Evolutionary conservation across 352 stramenopile species (phyloP), one percentile per base, ranked within the genome.

Genomic region (Phytophthora idaei): DNA sequence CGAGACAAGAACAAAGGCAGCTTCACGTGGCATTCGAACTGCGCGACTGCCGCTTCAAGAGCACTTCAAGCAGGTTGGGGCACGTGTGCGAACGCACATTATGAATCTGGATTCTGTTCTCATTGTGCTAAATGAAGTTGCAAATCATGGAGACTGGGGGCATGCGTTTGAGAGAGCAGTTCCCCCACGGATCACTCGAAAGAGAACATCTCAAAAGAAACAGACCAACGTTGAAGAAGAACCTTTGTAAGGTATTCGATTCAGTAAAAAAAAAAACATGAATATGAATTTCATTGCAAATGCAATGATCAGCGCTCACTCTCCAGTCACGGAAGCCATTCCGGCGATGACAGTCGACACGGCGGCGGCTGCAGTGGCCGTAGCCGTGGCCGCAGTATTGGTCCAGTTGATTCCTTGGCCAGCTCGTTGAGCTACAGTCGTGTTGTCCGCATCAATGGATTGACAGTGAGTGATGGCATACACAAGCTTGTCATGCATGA

Each of bases 391-490:
- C 2, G 71, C 55, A 31, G 79, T 27, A 32, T 79, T 87, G 8
- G 83, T 94, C 89, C 87, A 96, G 52, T 95, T 96, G 45, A 96
- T 81, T 4, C 87, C 87, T 63, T 96, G 89, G 10, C 87, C 89
- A 8, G 86, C 87, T 44, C 89, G 83, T 75, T 96, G 89, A 8
- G 87, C 89, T n/a, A 95, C 85, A 0, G 87, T 94, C 51, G 89
- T 96, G 65, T 95, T 95, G 71, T 96, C 89, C 1, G 89, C 89
- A 45, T 95, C 89, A 52, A 95, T 94, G 3, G 85, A 93, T 55
- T 93, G 85, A 64, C 89, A 96, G 60, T 96, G 82, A 9, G 86
- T 94, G 65, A 96, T 96, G 31, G 89, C 89, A 69, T 96, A 96
- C 63, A 96, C 67, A 8, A 96, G 69, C 57, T 93, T 92, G 52